Conservation (phyloP, 139 green algal species). For the Chlorella sorokiniana region DNA sequence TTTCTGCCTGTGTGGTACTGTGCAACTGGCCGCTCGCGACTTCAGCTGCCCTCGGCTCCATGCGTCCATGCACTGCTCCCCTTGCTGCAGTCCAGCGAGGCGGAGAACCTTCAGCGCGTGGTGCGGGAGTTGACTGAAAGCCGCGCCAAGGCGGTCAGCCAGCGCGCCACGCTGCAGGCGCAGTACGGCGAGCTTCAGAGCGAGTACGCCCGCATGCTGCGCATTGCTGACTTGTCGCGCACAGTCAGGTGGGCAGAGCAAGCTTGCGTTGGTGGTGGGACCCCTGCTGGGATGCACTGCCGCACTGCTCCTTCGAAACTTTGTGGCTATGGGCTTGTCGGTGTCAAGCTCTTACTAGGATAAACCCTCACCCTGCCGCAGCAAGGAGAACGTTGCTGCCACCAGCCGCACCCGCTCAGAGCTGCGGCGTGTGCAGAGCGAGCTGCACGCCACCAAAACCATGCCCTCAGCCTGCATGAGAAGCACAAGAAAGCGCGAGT, state of each 20-base stretch:
- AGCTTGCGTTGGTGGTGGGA: background rate
- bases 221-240: constrained; percentile 54
- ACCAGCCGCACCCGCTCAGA: background rate
- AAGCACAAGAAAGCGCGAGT: constrained; percentile 39
- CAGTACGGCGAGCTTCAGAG: constrained; percentile 66
- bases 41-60: background rate
- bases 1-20: no score
- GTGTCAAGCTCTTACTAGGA: no score
- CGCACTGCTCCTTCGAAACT: background rate
- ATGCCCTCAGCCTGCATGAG: background rate
- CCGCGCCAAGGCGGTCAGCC: constrained; percentile 60
- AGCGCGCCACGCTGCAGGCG: constrained; percentile 55
- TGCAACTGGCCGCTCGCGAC: no score
- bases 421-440: constrained; percentile 22
- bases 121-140: constrained; percentile 51
- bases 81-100: constrained; percentile 39
- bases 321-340: no score
- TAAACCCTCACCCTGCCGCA: constrained; percentile 7
- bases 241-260: constrained; percentile 4
- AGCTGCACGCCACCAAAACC: constrained; percentile 27
- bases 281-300: background rate
- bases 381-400: constrained; percentile 30
- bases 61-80: background rate
- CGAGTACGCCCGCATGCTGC: constrained; percentile 46
- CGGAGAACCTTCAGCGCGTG: constrained; percentile 46